Base-by-base conservation (phyloP, 768 basidiomycete genomes). In the Trametes elegans region DNA sequence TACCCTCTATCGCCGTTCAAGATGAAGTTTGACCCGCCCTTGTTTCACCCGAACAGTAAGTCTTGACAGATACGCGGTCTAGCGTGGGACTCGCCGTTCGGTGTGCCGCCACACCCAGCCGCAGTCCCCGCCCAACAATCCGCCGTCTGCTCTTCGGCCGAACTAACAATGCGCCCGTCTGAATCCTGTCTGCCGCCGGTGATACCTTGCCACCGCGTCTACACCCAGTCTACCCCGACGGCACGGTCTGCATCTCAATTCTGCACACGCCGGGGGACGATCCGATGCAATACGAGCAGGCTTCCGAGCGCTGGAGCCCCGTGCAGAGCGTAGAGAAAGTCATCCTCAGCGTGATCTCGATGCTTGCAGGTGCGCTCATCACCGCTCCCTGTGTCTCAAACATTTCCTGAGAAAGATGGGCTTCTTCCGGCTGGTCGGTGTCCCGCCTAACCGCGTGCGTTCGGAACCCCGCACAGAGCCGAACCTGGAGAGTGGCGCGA, bases 1-100 rank as follows among this genome's bases (percentile, higher is more conserved):
- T 99, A 99, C 73, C 97, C 97, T 28, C 75, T 99, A 65, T 96
- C 92, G 48, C 97, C 97, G 18, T 98, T 98, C 85, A 98, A 94
- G 76, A 98, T 99, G 97, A 93, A 83, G 66, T 99, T 99, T 65
- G 94, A 98, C 40, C 97, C 97, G 3, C 95, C 96, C 2, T 70
- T 99, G 51, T 90, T 98, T 72, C 97, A 99, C 72, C 97, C 97
- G 16, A 99, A 99, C 70, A 89, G 97, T 96, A 62, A 71, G 89
- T 73, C 48, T 27, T 42, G 32, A 44, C 46, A 53, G 50, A 38
- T 36, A 23, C 6, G 34, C 48, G n/a, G n/a, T 47, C 14, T 36
- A 34, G 16, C 45, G 45, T 46, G 45, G 31, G 45, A 46, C 13
- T 29, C 18, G 8, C 21, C 13, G 11, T 23, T 21, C 9, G 29